These are phyloP conservation scores for Glycyrrhiza uralensis DNA, from an alignment of 306 rosid genomes.

Conservation along the genomic window DNA sequence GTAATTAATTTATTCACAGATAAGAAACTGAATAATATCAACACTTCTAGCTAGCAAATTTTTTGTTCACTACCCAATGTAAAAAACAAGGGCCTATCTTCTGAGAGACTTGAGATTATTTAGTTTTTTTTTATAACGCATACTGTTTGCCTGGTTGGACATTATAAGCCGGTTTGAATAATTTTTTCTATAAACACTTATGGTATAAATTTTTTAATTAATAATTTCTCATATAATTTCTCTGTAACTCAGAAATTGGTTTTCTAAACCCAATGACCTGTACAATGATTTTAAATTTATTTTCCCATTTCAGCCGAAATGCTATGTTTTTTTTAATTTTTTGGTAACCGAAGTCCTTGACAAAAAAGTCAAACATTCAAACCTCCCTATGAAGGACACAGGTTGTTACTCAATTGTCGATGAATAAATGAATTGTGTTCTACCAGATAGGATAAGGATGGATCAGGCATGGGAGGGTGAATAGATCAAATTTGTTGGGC, in stretches of 20 bases:
- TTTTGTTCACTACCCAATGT: not conserved
- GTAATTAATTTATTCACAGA: not conserved
- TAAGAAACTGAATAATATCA: not conserved
- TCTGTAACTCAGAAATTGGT: too few relatives aligned
- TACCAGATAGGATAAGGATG: not conserved
- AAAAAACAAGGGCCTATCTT: not conserved
- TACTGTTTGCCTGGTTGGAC: too few relatives aligned
- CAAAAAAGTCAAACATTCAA: not conserved
- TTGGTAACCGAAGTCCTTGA: not conserved
- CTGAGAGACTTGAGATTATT: not conserved
- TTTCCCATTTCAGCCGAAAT: not conserved
- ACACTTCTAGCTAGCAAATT: not conserved
- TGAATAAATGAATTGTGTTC: conserved; percentile 10
- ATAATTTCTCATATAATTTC: too few relatives aligned
- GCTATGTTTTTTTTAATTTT: not conserved
- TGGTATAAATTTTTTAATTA: too few relatives aligned
- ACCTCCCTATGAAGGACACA: not conserved
- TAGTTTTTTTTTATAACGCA: too few relatives aligned
- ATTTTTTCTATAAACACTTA: too few relatives aligned
- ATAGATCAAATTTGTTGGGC: not conserved
- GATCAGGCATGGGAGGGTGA: not conserved
- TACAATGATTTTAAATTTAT: not conserved
- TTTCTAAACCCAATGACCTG: too few relatives aligned
- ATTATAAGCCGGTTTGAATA: too few relatives aligned
- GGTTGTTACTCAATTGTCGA: not conserved